These are phyloP conservation scores for Sugiyamaella paludigena DNA, from an alignment of 1,139 yeast genomes.

Conservation along the genomic window DNA sequence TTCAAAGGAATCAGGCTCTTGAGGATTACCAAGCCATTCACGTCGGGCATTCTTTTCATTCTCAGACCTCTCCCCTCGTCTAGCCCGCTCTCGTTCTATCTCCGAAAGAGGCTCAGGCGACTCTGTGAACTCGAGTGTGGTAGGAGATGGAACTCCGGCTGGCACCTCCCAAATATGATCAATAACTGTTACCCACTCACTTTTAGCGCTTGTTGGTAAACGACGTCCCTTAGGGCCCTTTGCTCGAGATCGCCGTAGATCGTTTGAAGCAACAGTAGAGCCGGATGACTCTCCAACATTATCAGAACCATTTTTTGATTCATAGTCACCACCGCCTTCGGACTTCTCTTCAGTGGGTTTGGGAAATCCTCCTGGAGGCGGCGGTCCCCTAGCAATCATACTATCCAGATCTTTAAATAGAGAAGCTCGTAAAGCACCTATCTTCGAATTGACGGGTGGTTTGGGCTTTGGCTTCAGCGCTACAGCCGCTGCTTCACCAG, in stretches of 20 bases:
- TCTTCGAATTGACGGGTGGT: conserved; percentile 26
- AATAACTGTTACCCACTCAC: conserved; percentile 25
- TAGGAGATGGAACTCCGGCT: conserved; percentile 15
- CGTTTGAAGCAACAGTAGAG: conserved; percentile 29
- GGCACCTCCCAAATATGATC: conserved; percentile 29
- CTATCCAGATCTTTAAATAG: conserved; percentile 36
- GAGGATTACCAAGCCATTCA: background rate
- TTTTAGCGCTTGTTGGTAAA: conserved; percentile 54
- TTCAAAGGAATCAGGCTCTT: background rate
- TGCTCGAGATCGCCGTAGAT: conserved; percentile 52
- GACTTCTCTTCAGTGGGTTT: conserved; percentile 23
- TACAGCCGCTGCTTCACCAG: conserved; percentile 13
- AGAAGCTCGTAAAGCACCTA: conserved; percentile 36
- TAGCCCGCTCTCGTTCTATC: background rate
- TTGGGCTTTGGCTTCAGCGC: conserved; percentile 29
- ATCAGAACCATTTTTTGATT: conserved; percentile 4
- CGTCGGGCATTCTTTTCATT: background rate
- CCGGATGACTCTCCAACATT: conserved; percentile 6
- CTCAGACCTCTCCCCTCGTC: background rate
- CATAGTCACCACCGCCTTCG: conserved; percentile 17
- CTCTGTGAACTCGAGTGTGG: background rate
- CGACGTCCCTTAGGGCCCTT: conserved; percentile 79
- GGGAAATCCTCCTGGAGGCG: conserved; percentile 26
- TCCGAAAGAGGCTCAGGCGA: no score
- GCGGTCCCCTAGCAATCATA: conserved; percentile 37